Base-by-base conservation (phyloP, 768 basidiomycete genomes). In the Amanita rubescens region DNA sequence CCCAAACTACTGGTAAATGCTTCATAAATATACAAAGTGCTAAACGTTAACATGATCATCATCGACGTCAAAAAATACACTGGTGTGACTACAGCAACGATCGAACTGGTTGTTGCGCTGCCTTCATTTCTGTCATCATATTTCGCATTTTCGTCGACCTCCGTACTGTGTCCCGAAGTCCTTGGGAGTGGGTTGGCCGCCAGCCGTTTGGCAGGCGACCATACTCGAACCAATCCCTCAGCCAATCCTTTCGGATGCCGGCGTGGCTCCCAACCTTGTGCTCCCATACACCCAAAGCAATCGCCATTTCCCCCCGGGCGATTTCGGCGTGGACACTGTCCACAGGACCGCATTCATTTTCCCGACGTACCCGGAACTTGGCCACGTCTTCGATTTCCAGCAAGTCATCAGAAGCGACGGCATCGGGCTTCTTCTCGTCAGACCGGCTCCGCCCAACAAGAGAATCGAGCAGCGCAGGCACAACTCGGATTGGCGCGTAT, bases 241-340 rank as follows among this genome's bases (percentile, higher is more conserved):
- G 60, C 64, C 75, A 73, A 32, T 76, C 71, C 33, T 75, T 60
- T 0, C 75, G 74, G 5, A 78, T 60, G 0, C 80, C 80, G 0
- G 68, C 62, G 32, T 69, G 72, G 2, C 51, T 60, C 4, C 66
- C 67, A 8, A 67, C 67, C n/a, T 63, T 67, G 35, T 59, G 62
- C 56, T 74, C 74, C 71, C 78, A 80, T 5, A 85, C 70, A 0
- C 80, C 81, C 12, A 84, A 67, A 7, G 84, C 77, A 48, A 85
- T 77, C 0, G 77, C 80, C 73, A 85, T 81, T 66, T 87, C 84
- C 15, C 82, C 84, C 3, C 82, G 74, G 2, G 84, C 84, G 51
- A 85, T 76, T 66, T 83, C 81, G 1, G 75, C 73, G 55, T 81
- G 80, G 3, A 80, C 37, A 3, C 59, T 49, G 47, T 76, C 74